Base-by-base conservation (phyloP, 192 early-diverging fungal species). In the Coemansia sp. region DNA sequence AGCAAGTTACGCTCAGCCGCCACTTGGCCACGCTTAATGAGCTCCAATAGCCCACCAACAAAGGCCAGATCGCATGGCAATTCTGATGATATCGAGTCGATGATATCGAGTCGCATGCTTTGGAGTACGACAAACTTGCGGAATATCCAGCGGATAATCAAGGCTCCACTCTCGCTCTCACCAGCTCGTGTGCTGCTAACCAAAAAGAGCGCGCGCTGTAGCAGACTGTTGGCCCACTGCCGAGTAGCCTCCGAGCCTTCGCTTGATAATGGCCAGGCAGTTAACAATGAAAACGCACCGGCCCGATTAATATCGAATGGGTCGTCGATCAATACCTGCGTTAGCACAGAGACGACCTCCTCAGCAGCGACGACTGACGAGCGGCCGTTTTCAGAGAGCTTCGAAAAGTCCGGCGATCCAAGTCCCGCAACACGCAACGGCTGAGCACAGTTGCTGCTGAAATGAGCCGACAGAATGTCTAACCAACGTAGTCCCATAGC, bases 101-200 rank as follows among this genome's bases (percentile, higher is more conserved):
- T 66, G 22, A 70, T 10, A 22, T 68, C 65, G 15, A 85, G 53
- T 2, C 62, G 72, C 61, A 85, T 75, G 20, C 62, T 64, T 65
- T 78, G 75, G 62, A 65, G 68, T 33, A 86, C 65, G 7, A 94
- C 90, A 79, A 92, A 95, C 66, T 92, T 93, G 38, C 85, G 81
- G 83, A 94, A 95, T 24, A 95, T 72, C 74, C 92, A 85, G 22
- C 92, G 87, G 41, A 95, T 81, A 13, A 95, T 78, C 71, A 91
- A 86, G n/a, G 92, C 92, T 36, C 93, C 95, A 69, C 89, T 89
- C 57, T 93, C 92, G 73, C 93, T 92, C 74, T 97, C 92, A 18
- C 89, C 88, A 13, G 93, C 91, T 12, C 91, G 76, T 13, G 89
- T 88, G 69, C 89, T 92, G 65, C 72, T 81, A 29, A 93, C 82